Percentiles rank a stretch among this genome's conserved stretches.
phyloP scores from a whole-genome alignment of 306 rosid genomes.

The Coriaria nepalensis region DNA sequence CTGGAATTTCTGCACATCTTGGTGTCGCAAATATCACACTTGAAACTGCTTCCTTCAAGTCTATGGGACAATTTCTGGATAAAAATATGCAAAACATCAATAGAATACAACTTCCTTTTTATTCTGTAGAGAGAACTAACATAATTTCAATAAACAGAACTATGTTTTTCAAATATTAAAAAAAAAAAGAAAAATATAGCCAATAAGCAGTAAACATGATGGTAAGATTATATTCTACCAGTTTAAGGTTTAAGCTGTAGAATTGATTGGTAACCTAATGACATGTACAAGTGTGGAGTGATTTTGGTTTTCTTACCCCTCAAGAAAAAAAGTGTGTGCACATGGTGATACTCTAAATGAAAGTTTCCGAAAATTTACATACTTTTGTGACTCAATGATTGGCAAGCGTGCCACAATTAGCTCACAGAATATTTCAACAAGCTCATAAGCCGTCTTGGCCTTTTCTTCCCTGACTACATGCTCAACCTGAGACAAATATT shows the following conservation, averaged over 20 bases:
- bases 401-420: constrained; percentile 75
- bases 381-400: constrained; percentile 90
- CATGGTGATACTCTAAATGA: not conserved
- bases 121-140: not conserved
- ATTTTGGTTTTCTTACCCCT: too few relatives aligned
- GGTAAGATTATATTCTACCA: too few relatives aligned
- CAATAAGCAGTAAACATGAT: not conserved
- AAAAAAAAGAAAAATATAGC: not conserved
- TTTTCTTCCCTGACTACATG: constrained; percentile 93
- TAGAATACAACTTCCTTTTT: constrained; percentile 9
- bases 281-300: too few relatives aligned
- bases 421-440: constrained; percentile 83
- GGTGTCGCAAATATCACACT: constrained; percentile 85
- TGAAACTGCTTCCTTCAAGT: constrained; percentile 86
- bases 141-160: not conserved
- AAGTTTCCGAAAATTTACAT: constrained; percentile 14
- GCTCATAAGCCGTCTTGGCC: constrained; percentile 73
- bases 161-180: too few relatives aligned
- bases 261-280: too few relatives aligned
- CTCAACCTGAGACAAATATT: constrained; percentile 55
- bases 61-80: constrained; percentile 73
- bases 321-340: too few relatives aligned
- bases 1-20: constrained; percentile 81
- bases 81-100: constrained; percentile 9
- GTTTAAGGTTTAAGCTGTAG: too few relatives aligned